These are phyloP conservation scores for Climacium dendroides DNA, from an alignment of 225 moss, liverwort and hornwort species.

Conservation along the genomic window DNA sequence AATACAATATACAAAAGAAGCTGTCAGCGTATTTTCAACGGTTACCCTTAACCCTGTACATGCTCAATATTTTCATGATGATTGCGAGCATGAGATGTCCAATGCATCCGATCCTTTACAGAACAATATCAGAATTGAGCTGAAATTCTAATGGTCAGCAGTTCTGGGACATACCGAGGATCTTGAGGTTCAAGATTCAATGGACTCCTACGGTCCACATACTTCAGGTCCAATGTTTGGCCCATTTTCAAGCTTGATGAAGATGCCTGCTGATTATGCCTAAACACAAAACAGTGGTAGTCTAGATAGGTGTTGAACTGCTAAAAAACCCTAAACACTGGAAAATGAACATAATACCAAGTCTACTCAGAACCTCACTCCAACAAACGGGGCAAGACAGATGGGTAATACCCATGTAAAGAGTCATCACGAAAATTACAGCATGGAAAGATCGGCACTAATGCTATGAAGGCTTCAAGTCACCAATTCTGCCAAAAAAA, in stretches of 20 bases:
- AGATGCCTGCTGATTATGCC: conserved; percentile 31
- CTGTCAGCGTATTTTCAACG: background rate
- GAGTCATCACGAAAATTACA: background rate
- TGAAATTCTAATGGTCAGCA: background rate
- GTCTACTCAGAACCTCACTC: background rate
- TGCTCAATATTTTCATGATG: background rate
- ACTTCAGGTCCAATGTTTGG: conserved; percentile 31
- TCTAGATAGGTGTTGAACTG: background rate
- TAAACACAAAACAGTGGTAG: background rate
- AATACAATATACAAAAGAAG: background rate
- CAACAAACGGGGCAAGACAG: background rate
- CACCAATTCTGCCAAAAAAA: background rate
- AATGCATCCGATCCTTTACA: background rate
- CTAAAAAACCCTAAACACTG: background rate
- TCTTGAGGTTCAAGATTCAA: conserved; percentile 18
- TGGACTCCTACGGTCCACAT: conserved; percentile 19
- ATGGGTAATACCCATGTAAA: background rate
- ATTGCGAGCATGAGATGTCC: background rate
- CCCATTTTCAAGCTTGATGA: conserved; percentile 37
- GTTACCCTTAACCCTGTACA: background rate
- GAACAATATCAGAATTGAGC: background rate
- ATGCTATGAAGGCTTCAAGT: background rate
- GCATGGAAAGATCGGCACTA: background rate
- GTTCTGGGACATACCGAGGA: conserved; percentile 5
- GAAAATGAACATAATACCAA: background rate